phyloP scores from a whole-genome alignment of 768 basidiomycete genomes.

The Pisolithus microcarpus region DNA sequence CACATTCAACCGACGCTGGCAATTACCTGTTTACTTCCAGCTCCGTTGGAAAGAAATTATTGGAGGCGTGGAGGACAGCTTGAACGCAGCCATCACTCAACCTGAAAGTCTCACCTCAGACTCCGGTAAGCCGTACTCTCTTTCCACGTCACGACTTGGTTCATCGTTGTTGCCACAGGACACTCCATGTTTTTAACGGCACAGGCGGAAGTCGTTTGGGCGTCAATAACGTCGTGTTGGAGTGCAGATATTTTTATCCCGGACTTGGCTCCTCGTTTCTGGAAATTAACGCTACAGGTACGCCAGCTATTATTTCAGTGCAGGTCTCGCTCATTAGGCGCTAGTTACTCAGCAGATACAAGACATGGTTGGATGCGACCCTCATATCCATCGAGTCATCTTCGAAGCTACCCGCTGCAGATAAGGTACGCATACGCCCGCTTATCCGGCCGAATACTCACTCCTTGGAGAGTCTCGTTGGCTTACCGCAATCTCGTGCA shows the following conservation, averaged over 20 bases:
- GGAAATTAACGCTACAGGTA: slow-evolving; percentile 88
- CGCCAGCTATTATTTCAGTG: slow-evolving; percentile 10
- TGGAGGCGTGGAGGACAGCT: slow-evolving; percentile 59
- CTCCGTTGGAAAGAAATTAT: slow-evolving; percentile 95
- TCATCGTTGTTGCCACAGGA: slow-evolving; percentile 10
- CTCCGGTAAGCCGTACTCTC: slow-evolving; percentile 31
- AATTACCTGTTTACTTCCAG: slow-evolving; percentile 95
- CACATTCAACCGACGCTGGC: slow-evolving; percentile 84
- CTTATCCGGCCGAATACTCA: background rate
- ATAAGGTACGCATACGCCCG: slow-evolving; percentile 28
- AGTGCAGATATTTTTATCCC: slow-evolving; percentile 79
- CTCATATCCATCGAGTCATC: slow-evolving; percentile 39
- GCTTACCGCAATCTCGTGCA: slow-evolving; percentile 35
- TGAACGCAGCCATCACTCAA: slow-evolving; percentile 41
- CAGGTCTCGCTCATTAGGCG: slow-evolving; percentile 2
- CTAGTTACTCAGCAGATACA: slow-evolving; percentile 77
- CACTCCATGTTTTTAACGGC: slow-evolving; percentile 42
- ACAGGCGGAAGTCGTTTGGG: slow-evolving; percentile 65
- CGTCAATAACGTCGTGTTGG: slow-evolving; percentile 78
- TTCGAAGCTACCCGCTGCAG: slow-evolving; percentile 27
- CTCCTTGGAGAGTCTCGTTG: slow-evolving; percentile 3
- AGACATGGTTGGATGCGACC: slow-evolving; percentile 62
- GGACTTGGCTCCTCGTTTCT: slow-evolving; percentile 78
- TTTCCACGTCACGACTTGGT: background rate
- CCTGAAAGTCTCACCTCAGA: slow-evolving; percentile 21